These are phyloP conservation scores for Phyllosticta citribraziliensis DNA, from an alignment of 2,329 filamentous ascomycete species.

Conservation along the genomic window DNA sequence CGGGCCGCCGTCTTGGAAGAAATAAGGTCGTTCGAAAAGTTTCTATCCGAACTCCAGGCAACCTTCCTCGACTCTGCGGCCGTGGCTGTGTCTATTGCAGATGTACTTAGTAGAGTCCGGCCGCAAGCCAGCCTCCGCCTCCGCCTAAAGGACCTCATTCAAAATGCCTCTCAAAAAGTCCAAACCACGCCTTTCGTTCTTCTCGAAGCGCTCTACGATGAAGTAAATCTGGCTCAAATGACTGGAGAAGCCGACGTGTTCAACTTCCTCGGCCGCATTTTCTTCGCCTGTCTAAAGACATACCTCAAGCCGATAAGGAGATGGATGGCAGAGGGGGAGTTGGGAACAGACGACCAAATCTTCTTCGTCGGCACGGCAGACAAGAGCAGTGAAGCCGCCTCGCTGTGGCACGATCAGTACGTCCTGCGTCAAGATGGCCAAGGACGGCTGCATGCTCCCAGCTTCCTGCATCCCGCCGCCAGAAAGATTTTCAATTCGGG, in stretches of 20 bases:
- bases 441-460: conserved; percentile 57
- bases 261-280: conserved; percentile 54
- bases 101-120: conserved; percentile 49
- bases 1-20: conserved; percentile 51
- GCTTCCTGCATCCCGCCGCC: conserved; percentile 61
- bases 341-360: conserved; percentile 54
- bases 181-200: conserved; percentile 53
- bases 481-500: conserved; percentile 74
- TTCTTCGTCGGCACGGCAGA: conserved; percentile 64
- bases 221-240: conserved; percentile 59
- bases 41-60: conserved; percentile 51
- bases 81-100: conserved; percentile 56
- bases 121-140: conserved; percentile 46
- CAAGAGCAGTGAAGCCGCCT: conserved; percentile 48
- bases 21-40: conserved; percentile 48
- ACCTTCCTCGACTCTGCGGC: conserved; percentile 48
- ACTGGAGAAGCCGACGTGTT: conserved; percentile 55
- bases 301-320: conserved; percentile 70
- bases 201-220: conserved; percentile 67
- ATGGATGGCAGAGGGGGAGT: conserved; percentile 76
- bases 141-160: conserved; percentile 52
- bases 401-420: conserved; percentile 70
- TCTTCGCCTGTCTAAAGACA: conserved; percentile 71
- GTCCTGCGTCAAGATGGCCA: conserved; percentile 52
- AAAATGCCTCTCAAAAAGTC: conserved; percentile 7